phyloP scores from a whole-genome alignment of 192 early-diverging fungal genomes.

The Podila minutissima region DNA sequence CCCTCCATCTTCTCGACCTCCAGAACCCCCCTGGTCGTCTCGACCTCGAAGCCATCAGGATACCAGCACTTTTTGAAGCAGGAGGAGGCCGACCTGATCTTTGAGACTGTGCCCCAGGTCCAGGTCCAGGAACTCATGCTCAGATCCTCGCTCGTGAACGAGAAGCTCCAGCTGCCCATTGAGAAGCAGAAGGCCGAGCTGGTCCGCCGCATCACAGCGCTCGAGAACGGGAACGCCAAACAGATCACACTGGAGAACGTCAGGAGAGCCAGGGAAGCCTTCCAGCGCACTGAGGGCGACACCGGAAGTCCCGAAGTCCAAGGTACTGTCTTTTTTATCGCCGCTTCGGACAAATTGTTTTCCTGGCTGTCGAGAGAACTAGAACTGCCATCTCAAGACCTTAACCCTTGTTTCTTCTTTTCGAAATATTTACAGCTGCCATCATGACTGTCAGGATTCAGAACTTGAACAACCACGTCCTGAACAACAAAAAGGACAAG shows the following conservation, averaged over 20 bases:
- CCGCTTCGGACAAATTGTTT: too few species aligned
- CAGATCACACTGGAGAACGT: constrained; percentile 83
- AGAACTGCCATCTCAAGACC: not conserved
- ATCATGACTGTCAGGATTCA: constrained; percentile 91
- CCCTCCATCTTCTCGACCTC: constrained; percentile 40
- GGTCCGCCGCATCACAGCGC: constrained; percentile 74
- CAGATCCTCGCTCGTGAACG: constrained; percentile 25
- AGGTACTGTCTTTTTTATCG: constrained; percentile 57
- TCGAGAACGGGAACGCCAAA: constrained; percentile 86
- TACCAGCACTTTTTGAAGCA: constrained; percentile 62
- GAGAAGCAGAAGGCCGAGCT: constrained; percentile 68
- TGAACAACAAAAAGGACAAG: constrained; percentile 86
- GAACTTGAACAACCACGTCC: constrained; percentile 84
- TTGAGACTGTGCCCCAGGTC: constrained; percentile 55
- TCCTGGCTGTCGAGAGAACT: not conserved
- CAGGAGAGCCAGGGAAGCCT: constrained; percentile 74
- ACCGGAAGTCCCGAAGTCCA: constrained; percentile 95
- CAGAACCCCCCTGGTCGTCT: constrained; percentile 33
- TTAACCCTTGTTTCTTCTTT: not conserved
- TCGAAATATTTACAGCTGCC: constrained; percentile 67
- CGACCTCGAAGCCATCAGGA: constrained; percentile 48
- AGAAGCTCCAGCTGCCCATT: constrained; percentile 47
- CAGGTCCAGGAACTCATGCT: constrained; percentile 45
- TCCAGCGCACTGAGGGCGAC: constrained; percentile 81
- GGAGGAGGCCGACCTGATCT: constrained; percentile 58